Evolutionary conservation across 495 filamentous ascomycete genomes (phyloP).

Genomic region (Aspergillus incahuasiensis): DNA sequence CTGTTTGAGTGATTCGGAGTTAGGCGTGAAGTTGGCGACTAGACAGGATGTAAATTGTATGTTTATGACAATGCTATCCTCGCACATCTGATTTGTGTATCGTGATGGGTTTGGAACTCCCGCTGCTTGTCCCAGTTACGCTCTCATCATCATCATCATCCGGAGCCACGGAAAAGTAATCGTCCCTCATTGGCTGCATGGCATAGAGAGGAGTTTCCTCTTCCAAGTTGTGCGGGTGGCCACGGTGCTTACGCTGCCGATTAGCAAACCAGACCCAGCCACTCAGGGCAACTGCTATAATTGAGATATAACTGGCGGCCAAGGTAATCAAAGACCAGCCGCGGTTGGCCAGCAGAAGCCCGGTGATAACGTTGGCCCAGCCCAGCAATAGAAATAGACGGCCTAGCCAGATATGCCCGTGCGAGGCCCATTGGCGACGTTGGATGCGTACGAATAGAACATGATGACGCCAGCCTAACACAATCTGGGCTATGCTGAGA

Average conservation of each 20-base stretch:
- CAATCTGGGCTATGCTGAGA: background rate
- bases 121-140: background rate
- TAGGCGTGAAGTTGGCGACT: background rate
- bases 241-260: conserved; percentile 1
- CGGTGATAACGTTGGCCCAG: conserved; percentile 11
- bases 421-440: conserved; percentile 9
- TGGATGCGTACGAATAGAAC: conserved; percentile 7
- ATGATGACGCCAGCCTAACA: conserved; percentile 11
- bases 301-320: background rate
- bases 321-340: background rate
- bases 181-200: background rate
- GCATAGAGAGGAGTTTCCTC: background rate
- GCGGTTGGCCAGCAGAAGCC: background rate
- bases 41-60: background rate
- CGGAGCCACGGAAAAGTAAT: background rate
- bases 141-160: conserved; percentile 7
- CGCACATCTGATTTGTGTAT: background rate
- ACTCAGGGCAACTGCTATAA: background rate
- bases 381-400: conserved; percentile 6
- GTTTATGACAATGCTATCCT: background rate
- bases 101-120: background rate
- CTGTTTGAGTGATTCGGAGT: background rate
- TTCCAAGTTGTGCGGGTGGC: background rate
- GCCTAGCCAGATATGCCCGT: conserved; percentile 11
- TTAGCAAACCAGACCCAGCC: conserved; percentile 7